These are phyloP conservation scores for Penicillium concentricum DNA, from an alignment of 2,329 filamentous ascomycete species.

Conservation along the genomic window DNA sequence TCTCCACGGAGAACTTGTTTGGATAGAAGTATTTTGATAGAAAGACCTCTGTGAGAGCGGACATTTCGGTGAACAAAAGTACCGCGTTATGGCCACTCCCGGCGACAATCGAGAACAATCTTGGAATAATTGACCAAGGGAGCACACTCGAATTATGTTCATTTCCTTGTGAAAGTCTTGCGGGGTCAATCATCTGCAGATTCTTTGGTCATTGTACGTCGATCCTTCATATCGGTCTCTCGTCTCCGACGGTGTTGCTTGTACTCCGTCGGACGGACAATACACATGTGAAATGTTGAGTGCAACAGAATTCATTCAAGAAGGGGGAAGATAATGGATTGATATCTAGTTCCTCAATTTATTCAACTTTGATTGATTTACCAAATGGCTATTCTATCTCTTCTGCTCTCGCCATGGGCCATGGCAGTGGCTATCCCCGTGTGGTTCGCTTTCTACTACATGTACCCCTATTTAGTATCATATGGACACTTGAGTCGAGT, in stretches of 20 bases:
- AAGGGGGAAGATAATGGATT: neutral
- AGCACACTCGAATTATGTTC: neutral
- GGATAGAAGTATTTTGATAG: neutral
- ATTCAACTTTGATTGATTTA: neutral
- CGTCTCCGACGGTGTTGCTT: conserved; percentile 2
- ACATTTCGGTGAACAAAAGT: neutral
- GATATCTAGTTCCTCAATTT: neutral
- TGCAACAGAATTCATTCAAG: neutral
- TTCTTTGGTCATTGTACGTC: neutral
- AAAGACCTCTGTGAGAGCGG: neutral
- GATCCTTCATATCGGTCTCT: neutral
- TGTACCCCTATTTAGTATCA: conserved; percentile 18
- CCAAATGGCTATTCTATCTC: conserved; percentile 12
- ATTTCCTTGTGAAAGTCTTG: neutral
- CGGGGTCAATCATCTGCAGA: neutral
- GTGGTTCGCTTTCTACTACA: conserved; percentile 16
- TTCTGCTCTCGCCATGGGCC: conserved; percentile 14
- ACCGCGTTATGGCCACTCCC: neutral
- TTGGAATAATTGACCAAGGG: neutral
- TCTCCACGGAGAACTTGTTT: neutral
- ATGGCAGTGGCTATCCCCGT: conserved; percentile 5
- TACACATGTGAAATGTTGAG: neutral
- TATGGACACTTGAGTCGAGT: conserved; percentile 10
- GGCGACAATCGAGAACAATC: neutral
- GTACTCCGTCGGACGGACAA: conserved; percentile 4